Conservation (phyloP, 2,329 filamentous ascomycete species). For the Pseudocercospora musae region DNA sequence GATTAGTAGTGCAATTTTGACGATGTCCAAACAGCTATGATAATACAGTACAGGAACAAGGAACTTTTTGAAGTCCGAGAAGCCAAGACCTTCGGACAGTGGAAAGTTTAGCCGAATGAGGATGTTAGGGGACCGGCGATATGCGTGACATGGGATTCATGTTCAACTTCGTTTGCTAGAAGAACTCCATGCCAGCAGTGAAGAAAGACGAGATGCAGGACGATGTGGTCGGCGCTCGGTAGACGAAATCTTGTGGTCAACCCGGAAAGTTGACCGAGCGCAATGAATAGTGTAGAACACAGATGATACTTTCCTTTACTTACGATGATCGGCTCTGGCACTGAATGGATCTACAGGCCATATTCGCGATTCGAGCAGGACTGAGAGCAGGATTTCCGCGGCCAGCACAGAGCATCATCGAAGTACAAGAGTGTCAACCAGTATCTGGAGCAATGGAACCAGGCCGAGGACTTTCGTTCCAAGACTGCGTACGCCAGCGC, state of each 20-base stretch:
- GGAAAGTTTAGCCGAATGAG: not conserved
- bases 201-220: not conserved
- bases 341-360: too few relatives aligned
- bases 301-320: too few relatives aligned
- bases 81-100: not conserved
- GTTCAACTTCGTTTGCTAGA: not conserved
- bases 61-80: not conserved
- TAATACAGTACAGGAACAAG: not conserved
- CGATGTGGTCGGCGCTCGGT: not conserved
- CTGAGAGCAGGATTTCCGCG: too few relatives aligned
- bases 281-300: not conserved
- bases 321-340: too few relatives aligned
- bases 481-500: not conserved
- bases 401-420: not conserved
- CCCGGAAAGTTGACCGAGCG: not conserved
- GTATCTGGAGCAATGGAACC: not conserved
- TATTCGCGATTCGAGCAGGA: too few relatives aligned
- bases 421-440: not conserved
- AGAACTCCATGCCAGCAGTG: not conserved
- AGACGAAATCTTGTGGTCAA: not conserved
- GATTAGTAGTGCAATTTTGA: not conserved
- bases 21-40: not conserved
- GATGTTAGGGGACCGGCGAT: not conserved
- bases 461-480: not conserved
- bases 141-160: not conserved